phyloP scores from a whole-genome alignment of 2,329 filamentous ascomycete genomes.

The Fusarium pininemorale region DNA sequence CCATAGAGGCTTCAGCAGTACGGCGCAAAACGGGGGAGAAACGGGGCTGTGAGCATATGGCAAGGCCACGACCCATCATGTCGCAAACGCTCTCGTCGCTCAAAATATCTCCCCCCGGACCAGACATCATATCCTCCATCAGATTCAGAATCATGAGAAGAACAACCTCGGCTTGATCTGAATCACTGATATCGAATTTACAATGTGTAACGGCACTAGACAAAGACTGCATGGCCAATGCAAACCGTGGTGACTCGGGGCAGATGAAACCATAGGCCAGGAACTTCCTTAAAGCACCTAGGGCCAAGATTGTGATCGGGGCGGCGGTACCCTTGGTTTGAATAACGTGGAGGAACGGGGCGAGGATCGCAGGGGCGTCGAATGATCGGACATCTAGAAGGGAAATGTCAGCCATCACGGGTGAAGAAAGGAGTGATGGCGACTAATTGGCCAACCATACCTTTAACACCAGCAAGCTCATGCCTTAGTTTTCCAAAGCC shows the following conservation, averaged over 20 bases:
- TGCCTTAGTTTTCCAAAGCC: constrained; percentile 90
- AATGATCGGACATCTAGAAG: constrained; percentile 83
- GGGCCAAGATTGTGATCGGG: constrained; percentile 91
- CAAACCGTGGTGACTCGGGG: constrained; percentile 83
- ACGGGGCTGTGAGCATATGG: constrained; percentile 94
- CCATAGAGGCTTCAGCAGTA: constrained; percentile 96
- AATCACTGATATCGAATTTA: constrained; percentile 95
- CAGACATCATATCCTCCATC: constrained; percentile 98
- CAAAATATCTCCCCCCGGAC: constrained; percentile 89
- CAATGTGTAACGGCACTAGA: constrained; percentile 97
- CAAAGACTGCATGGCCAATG: constrained; percentile 91
- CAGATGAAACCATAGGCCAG: constrained; percentile 93
- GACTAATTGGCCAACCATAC: constrained; percentile 53
- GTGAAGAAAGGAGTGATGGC: background rate
- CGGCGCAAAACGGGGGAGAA: constrained; percentile 90
- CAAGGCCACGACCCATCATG: constrained; percentile 98
- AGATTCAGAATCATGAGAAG: constrained; percentile 92
- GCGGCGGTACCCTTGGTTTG: constrained; percentile 96
- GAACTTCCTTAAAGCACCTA: constrained; percentile 95
- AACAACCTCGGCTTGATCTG: constrained; percentile 93
- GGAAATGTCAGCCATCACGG: constrained; percentile 16
- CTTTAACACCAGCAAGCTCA: constrained; percentile 86
- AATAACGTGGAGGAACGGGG: constrained; percentile 96
- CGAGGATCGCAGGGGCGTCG: constrained; percentile 87
- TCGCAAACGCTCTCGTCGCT: constrained; percentile 98